phyloP scores from a whole-genome alignment of 2,329 filamentous ascomycete species.

The Orbilia ellipsospora region DNA sequence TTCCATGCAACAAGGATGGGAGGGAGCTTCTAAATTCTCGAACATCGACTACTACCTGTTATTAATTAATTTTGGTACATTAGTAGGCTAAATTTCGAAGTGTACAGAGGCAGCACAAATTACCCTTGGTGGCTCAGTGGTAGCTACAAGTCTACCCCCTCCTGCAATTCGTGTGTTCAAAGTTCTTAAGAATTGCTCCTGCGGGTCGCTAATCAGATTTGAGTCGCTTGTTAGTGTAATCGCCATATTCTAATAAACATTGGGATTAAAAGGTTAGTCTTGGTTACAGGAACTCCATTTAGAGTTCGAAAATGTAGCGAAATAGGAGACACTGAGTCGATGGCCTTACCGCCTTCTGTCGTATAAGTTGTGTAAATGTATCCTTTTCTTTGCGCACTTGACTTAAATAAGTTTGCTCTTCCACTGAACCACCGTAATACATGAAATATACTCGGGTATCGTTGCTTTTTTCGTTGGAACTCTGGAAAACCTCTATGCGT shows the following conservation, averaged over 20 bases:
- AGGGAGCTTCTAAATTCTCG: constrained; percentile 95
- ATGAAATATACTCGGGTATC: constrained; percentile 90
- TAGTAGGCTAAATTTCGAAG: no score
- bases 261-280: constrained; percentile 34
- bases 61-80: not conserved
- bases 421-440: constrained; percentile 93
- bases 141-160: constrained; percentile 84
- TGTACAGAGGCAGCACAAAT: not conserved
- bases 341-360: constrained; percentile 77
- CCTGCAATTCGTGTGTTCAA: constrained; percentile 97
- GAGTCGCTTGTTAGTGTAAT: constrained; percentile 81
- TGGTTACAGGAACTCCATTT: constrained; percentile 14
- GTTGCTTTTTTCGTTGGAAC: constrained; percentile 87
- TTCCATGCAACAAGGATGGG: constrained; percentile 88
- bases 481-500: constrained; percentile 86
- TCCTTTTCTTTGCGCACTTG: constrained; percentile 95
- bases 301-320: not conserved
- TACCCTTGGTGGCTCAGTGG: constrained; percentile 85
- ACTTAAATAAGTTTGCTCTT: constrained; percentile 92
- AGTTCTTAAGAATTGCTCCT: constrained; percentile 91
- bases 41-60: constrained; percentile 79
- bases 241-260: constrained; percentile 74
- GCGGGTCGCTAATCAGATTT: constrained; percentile 78
- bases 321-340: not conserved
- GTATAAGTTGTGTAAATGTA: constrained; percentile 92